These are phyloP conservation scores for Calonectria montana DNA, from an alignment of 2,329 filamentous ascomycete species.

Conservation along the genomic window DNA sequence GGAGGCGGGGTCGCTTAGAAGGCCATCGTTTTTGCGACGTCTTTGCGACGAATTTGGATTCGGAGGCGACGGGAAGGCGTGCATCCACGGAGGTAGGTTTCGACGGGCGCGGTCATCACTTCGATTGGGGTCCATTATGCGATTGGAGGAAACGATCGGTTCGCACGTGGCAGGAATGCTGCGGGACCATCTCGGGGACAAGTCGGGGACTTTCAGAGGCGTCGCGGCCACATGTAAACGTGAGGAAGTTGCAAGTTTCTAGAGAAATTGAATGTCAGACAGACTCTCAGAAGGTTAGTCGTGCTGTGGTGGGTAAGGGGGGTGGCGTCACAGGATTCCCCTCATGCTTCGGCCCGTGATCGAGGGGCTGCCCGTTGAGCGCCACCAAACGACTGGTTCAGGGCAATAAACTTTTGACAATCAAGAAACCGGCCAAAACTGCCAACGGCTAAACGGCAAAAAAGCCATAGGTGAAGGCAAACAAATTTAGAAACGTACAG, in stretches of 20 bases:
- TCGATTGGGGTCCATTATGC: conserved; percentile 46
- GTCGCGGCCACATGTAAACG: conserved; percentile 30
- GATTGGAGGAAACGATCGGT: conserved; percentile 29
- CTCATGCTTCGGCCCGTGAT: conserved; percentile 37
- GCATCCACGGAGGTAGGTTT: conserved; percentile 33
- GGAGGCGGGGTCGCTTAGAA: conserved; percentile 60
- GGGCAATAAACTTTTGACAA: conserved; percentile 29
- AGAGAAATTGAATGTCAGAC: conserved; percentile 35
- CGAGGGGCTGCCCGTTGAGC: conserved; percentile 39
- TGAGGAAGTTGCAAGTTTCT: conserved; percentile 30
- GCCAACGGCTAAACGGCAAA: conserved; percentile 13
- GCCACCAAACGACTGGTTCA: conserved; percentile 35
- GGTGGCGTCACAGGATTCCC: conserved; percentile 37
- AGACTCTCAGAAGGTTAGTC: conserved; percentile 32
- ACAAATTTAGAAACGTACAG: conserved; percentile 31
- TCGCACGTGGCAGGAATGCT: conserved; percentile 41
- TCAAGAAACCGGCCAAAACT: background rate
- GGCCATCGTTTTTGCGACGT: conserved; percentile 43
- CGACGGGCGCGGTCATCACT: conserved; percentile 47
- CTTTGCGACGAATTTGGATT: conserved; percentile 35
- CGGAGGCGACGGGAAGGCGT: conserved; percentile 36
- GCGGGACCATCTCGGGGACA: conserved; percentile 51
- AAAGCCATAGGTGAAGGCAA: background rate
- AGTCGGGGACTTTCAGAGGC: conserved; percentile 37
- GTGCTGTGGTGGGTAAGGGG: conserved; percentile 16